These are phyloP conservation scores for Linnemannia schmuckeri DNA, from an alignment of 192 early-diverging fungal genomes.

Conservation along the genomic window DNA sequence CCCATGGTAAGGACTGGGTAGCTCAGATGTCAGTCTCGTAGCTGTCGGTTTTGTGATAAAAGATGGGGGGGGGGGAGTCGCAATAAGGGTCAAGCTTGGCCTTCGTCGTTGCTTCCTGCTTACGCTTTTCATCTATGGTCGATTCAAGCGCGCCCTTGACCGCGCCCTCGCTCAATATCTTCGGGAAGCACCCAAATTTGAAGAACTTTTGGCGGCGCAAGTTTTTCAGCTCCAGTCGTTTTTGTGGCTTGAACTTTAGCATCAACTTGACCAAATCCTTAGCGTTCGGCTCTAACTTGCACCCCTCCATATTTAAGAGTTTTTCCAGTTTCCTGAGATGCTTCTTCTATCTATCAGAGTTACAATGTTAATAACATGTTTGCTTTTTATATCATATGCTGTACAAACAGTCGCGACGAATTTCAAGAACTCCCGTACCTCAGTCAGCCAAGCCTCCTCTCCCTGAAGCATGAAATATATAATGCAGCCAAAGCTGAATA, in stretches of 20 bases:
- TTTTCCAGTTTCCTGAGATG: background rate
- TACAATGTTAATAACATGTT: background rate
- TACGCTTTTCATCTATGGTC: background rate
- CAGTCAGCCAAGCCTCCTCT: background rate
- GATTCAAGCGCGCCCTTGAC: background rate
- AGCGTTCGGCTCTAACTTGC: background rate
- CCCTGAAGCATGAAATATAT: background rate
- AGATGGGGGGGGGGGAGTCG: background rate
- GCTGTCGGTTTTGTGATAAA: background rate
- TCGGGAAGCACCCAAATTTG: background rate
- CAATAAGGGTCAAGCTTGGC: background rate
- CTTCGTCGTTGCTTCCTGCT: background rate
- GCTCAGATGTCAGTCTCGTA: background rate
- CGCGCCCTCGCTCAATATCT: background rate
- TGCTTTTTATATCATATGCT: too few relatives aligned
- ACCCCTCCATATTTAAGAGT: background rate
- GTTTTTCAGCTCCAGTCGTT: background rate
- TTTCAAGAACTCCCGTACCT: background rate
- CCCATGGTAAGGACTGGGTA: background rate
- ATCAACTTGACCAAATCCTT: background rate
- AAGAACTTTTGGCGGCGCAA: background rate
- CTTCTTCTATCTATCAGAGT: background rate
- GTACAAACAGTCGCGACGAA: background rate
- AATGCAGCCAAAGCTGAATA: background rate
- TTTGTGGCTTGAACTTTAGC: background rate